A percentile compares a stretch with the other conserved stretches of the same genome.
phyloP scores from a whole-genome alignment of 2,329 filamentous ascomycete genomes.

The Capronia coronata region DNA sequence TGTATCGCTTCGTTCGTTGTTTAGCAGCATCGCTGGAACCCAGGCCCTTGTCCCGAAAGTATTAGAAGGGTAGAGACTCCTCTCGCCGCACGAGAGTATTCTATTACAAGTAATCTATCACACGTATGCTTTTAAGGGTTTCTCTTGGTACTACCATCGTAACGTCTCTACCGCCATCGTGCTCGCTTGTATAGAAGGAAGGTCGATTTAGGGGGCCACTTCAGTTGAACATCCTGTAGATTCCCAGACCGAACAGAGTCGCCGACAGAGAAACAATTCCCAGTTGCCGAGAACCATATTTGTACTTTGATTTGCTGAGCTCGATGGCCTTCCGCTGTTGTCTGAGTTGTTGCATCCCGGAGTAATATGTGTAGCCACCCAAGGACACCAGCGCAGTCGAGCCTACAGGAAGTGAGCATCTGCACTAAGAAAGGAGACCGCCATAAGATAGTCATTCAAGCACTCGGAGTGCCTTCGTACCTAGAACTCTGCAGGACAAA shows the following conservation, averaged over 20 bases:
- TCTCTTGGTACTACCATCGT: background rate
- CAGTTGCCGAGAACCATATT: conserved; percentile 62
- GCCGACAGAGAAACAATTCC: conserved; percentile 64
- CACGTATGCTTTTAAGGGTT: background rate
- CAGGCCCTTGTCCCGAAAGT: background rate
- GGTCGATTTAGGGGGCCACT: background rate
- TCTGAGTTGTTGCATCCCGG: conserved; percentile 65
- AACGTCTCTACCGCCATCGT: background rate
- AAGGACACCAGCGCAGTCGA: conserved; percentile 69
- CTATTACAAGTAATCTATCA: background rate
- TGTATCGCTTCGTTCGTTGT: conserved; percentile 3
- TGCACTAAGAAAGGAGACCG: too few relatives aligned
- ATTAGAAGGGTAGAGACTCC: background rate
- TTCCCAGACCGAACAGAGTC: conserved; percentile 60
- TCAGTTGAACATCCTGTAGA: conserved; percentile 61
- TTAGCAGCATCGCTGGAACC: background rate
- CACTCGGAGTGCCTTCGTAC: conserved; percentile 39
- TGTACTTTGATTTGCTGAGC: conserved; percentile 62
- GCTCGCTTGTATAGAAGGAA: background rate
- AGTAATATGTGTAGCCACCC: conserved; percentile 69
- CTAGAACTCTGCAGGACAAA: conserved; percentile 62
- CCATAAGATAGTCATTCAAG: too few relatives aligned
- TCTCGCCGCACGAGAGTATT: background rate
- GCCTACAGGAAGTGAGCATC: conserved; percentile 43
- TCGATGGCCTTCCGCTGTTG: conserved; percentile 57